Percentiles rank a stretch among this genome's conserved stretches.
Conservation (phyloP, 208 protist genomes). For the Trichomonas vaginalis region DNA sequence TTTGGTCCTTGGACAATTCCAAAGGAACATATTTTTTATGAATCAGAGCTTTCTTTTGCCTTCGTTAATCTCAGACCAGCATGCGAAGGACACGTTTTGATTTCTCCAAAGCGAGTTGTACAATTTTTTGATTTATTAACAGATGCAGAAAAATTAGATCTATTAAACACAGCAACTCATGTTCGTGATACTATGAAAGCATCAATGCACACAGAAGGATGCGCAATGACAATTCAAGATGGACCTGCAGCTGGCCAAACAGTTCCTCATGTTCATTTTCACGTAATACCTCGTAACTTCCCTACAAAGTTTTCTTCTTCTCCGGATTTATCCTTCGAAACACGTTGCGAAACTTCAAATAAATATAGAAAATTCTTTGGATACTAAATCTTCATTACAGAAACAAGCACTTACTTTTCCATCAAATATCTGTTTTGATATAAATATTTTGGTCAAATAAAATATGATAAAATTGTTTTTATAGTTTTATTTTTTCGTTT, state of each 20-base stretch:
- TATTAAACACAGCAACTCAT: not conserved
- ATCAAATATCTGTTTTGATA: too few species aligned
- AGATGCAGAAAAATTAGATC: constrained; percentile 2
- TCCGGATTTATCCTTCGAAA: not conserved
- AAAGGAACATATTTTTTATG: not conserved
- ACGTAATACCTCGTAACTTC: not conserved
- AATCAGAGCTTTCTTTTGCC: not conserved
- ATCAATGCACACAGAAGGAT: not conserved
- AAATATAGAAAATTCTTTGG: not conserved
- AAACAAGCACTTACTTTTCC: not conserved
- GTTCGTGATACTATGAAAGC: not conserved
- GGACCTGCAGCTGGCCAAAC: not conserved
- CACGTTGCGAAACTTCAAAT: not conserved
- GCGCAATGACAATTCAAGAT: constrained; percentile 4
- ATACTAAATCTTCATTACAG: not conserved
- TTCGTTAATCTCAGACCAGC: not conserved
- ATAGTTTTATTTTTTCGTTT: too few species aligned
- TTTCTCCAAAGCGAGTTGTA: not conserved
- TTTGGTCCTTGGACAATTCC: not conserved
- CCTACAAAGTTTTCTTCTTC: not conserved
- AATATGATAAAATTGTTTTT: too few species aligned
- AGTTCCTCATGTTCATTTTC: constrained; percentile 1
- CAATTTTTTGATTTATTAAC: not conserved
- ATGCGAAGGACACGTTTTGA: not conserved
- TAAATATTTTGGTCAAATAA: too few species aligned